phyloP scores from a whole-genome alignment of 345 rosid genomes.

The Euclidium syriacum region DNA sequence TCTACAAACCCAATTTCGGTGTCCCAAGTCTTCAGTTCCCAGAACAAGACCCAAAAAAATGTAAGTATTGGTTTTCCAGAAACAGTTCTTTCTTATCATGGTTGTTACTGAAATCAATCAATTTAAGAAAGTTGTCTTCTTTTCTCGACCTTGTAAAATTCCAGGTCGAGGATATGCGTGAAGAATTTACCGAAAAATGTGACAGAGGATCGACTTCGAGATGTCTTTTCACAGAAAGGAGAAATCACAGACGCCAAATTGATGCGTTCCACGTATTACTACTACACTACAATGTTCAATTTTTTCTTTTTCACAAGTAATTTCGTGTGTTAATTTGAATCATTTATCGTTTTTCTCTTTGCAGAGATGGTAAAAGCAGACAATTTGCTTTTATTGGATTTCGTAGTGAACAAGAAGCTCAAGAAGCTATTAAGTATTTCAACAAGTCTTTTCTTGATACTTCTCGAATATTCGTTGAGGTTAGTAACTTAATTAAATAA shows the following conservation, averaged over 20 bases:
- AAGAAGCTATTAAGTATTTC: constrained; percentile 75
- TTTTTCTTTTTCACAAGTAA: neutral
- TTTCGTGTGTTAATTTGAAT: neutral
- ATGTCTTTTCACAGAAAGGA: constrained; percentile 67
- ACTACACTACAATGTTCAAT: neutral
- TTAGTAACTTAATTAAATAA: constrained; percentile 28
- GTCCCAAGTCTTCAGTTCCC: neutral
- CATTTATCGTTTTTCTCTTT: neutral
- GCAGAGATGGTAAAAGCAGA: constrained; percentile 80
- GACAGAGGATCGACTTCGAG: constrained; percentile 60
- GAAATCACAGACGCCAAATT: constrained; percentile 77
- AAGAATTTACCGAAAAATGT: constrained; percentile 72
- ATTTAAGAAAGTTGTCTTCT: neutral
- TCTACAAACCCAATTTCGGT: neutral
- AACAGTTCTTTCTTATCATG: neutral
- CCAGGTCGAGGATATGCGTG: constrained; percentile 82
- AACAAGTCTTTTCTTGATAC: constrained; percentile 64
- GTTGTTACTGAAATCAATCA: no score
- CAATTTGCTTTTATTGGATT: constrained; percentile 86
- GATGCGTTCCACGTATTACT: constrained; percentile 61
- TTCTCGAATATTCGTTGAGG: constrained; percentile 72
- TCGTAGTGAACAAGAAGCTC: constrained; percentile 65
- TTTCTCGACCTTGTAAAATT: neutral
- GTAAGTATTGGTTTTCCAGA: neutral
- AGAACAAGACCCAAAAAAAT: no score